Conservation (phyloP, 2,329 filamentous ascomycete species). For the Cladophialophora psammophila region DNA sequence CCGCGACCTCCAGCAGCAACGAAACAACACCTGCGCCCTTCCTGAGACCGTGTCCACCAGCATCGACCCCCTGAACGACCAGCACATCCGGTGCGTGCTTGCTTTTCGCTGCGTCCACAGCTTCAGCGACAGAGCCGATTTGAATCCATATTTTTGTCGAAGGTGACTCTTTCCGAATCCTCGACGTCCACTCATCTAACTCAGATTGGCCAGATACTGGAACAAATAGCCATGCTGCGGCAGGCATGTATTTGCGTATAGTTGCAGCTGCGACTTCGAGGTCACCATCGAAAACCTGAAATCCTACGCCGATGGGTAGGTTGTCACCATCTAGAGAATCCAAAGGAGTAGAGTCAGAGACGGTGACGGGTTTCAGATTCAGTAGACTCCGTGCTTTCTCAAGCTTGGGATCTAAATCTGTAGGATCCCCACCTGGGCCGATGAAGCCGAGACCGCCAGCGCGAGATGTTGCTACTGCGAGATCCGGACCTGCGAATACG, state of each 20-base stretch:
- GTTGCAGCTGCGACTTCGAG: conserved; percentile 32
- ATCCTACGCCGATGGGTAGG: conserved; percentile 51
- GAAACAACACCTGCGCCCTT: conserved; percentile 55
- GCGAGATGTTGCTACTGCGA: conserved; percentile 67
- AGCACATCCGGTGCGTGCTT: conserved; percentile 54
- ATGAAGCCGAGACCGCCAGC: conserved; percentile 63
- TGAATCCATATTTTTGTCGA: conserved; percentile 61
- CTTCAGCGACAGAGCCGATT: conserved; percentile 57
- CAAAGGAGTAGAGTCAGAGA: neutral
- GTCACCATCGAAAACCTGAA: conserved; percentile 45
- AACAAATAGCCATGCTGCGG: conserved; percentile 50
- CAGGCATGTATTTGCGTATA: conserved; percentile 44
- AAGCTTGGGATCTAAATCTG: conserved; percentile 43
- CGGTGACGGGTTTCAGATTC: conserved; percentile 16
- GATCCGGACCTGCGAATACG: conserved; percentile 61
- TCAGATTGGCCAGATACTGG: conserved; percentile 42
- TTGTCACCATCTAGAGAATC: conserved; percentile 21
- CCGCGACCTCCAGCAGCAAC: conserved; percentile 58
- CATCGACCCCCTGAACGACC: conserved; percentile 61
- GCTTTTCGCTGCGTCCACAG: conserved; percentile 47
- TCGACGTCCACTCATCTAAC: conserved; percentile 51
- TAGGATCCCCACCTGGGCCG: conserved; percentile 59
- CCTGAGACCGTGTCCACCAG: conserved; percentile 60
- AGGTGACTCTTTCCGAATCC: conserved; percentile 50
- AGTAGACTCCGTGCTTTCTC: conserved; percentile 40